Percentiles rank a stretch among this genome's conserved stretches.
phyloP scores from a whole-genome alignment of 331 rosid genomes.

The Quercus tomentella region DNA sequence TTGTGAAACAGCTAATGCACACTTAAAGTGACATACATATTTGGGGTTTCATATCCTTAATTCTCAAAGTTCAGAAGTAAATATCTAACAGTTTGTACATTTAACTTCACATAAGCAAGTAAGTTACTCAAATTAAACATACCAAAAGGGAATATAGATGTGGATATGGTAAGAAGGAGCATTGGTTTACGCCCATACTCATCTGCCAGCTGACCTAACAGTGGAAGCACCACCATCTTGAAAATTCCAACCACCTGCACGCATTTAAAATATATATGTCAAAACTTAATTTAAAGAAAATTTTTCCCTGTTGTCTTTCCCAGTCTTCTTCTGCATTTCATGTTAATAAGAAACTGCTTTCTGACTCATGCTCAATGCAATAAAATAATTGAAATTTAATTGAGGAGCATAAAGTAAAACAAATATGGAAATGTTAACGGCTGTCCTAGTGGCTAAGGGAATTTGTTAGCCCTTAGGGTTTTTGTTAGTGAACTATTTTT shows the following conservation, averaged over 20 bases:
- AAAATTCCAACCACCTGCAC: constrained; percentile 70
- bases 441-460: too few relatives aligned
- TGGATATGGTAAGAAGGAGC: constrained; percentile 59
- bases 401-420: too few relatives aligned
- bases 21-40: not conserved
- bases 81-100: not conserved
- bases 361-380: too few relatives aligned
- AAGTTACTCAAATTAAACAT: not conserved
- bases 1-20: too few relatives aligned
- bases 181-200: constrained; percentile 80
- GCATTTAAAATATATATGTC: not conserved
- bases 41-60: not conserved
- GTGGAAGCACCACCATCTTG: constrained; percentile 79
- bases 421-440: too few relatives aligned
- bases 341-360: too few relatives aligned
- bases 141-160: constrained; percentile 68
- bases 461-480: too few relatives aligned
- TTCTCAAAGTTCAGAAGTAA: not conserved
- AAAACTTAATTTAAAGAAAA: not conserved
- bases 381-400: too few relatives aligned
- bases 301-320: not conserved
- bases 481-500: too few relatives aligned
- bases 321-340: not conserved
- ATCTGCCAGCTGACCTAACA: constrained; percentile 83
- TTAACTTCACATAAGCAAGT: not conserved